Evolutionary conservation across 768 basidiomycete species (phyloP).

Genomic region (Trametopsis cervina): DNA sequence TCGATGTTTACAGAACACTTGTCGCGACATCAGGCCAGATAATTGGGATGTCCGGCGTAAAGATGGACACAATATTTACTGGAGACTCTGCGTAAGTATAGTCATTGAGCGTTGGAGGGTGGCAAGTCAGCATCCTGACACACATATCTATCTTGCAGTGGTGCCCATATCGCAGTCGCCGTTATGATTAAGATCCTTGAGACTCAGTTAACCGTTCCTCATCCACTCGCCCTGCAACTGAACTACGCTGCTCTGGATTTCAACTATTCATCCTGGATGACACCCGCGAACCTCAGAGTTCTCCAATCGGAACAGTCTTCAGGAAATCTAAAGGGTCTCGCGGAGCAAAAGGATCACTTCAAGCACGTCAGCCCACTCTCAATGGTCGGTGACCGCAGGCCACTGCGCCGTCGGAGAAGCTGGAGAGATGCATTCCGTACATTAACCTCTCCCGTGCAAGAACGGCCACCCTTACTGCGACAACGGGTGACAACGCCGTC

Average conservation of each 20-base stretch:
- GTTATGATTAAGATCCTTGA: conserved; percentile 85
- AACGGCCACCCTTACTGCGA: conserved; percentile 14
- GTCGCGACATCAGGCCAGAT: conserved; percentile 71
- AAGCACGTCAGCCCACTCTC: conserved; percentile 85
- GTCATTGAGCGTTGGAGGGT: not conserved
- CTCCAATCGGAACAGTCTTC: conserved; percentile 85
- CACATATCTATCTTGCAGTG: conserved; percentile 38
- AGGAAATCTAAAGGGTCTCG: conserved; percentile 69
- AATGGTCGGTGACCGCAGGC: conserved; percentile 67
- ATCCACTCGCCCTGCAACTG: conserved; percentile 77
- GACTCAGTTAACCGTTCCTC: conserved; percentile 46
- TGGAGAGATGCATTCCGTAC: conserved; percentile 24
- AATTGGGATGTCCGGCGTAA: conserved; percentile 85
- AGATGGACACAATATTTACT: conserved; percentile 69
- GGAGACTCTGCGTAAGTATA: conserved; percentile 94
- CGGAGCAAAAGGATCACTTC: conserved; percentile 73
- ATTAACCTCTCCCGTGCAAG: conserved; percentile 17
- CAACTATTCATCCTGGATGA: conserved; percentile 98
- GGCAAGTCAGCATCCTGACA: not conserved
- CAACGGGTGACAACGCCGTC: conserved; percentile 13
- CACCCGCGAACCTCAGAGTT: conserved; percentile 73
- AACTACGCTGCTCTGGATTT: conserved; percentile 94
- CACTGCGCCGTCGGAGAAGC: conserved; percentile 25
- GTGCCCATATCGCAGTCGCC: conserved; percentile 80
- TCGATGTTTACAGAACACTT: conserved; percentile 81